These are phyloP conservation scores for Chara braunii DNA, from an alignment of 139 green algal species.

Conservation along the genomic window DNA sequence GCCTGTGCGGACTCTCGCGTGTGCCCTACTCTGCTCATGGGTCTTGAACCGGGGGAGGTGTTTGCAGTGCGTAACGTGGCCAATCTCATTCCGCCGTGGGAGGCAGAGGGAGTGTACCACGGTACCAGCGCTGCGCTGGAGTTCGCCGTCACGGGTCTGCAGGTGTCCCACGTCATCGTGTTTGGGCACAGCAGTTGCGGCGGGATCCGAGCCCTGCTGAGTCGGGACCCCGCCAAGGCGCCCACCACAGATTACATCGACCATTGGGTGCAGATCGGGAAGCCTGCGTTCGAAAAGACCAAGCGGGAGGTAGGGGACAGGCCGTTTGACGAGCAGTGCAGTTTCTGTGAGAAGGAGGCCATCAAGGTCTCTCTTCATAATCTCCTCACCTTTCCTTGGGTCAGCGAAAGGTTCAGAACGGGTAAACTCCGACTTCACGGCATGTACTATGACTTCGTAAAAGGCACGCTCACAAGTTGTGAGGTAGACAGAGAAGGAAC, in stretches of 20 bases:
- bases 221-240: neutral
- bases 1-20: conserved; percentile 6
- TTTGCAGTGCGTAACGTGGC: conserved; percentile 8
- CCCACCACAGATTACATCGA: neutral
- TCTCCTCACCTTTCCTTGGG: neutral
- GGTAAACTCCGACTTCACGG: neutral
- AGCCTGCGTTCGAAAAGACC: neutral
- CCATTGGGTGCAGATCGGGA: neutral
- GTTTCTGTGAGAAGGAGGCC: neutral
- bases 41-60: neutral
- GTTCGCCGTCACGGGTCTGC: conserved; percentile 4
- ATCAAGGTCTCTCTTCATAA: neutral
- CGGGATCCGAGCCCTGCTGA: conserved; percentile 4
- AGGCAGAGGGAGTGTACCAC: neutral
- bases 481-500: no score
- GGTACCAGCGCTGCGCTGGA: conserved; percentile 4
- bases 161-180: conserved; percentile 14
- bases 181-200: conserved; percentile 8
- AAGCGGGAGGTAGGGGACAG: neutral
- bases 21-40: neutral
- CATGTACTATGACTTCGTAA: conserved; percentile 10
- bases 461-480: no score
- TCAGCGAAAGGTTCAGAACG: neutral
- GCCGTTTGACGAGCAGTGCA: neutral
- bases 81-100: conserved; percentile 1